These are phyloP conservation scores for Agrocybe pediades DNA, from an alignment of 768 basidiomycete species.

Conservation along the genomic window DNA sequence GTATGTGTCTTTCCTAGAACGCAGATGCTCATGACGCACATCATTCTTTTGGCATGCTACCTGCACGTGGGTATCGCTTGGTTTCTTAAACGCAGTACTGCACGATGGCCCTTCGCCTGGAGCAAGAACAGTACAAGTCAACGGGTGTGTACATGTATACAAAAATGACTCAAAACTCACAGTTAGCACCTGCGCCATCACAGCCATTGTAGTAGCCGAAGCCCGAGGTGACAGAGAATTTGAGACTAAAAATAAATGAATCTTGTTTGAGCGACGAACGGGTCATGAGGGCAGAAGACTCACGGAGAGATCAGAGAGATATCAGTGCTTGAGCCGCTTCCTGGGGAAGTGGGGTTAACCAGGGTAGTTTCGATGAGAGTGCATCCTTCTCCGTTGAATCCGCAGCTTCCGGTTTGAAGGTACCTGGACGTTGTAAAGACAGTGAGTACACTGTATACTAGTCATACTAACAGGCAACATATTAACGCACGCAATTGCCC, in stretches of 20 bases:
- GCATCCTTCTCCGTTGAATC: constrained; percentile 26
- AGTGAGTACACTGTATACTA: too few relatives aligned
- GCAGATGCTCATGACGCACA: constrained; percentile 25
- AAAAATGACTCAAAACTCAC: constrained; percentile 21
- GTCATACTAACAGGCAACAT: too few relatives aligned
- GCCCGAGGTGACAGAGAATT: constrained; percentile 40
- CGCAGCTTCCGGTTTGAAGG: constrained; percentile 25
- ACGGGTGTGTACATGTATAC: background rate
- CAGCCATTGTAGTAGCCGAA: constrained; percentile 47
- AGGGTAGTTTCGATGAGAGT: constrained; percentile 39
- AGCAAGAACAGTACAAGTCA: background rate
- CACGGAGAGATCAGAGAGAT: constrained; percentile 41
- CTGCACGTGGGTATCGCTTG: constrained; percentile 37
- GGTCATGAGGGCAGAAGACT: constrained; percentile 8
- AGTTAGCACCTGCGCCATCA: constrained; percentile 41
- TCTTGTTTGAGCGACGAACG: background rate
- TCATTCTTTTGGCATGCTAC: constrained; percentile 38
- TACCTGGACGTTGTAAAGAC: too few relatives aligned
- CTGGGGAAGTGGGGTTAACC: constrained; percentile 19
- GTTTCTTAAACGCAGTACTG: constrained; percentile 35
- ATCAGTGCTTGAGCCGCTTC: constrained; percentile 19
- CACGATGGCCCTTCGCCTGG: constrained; percentile 38
- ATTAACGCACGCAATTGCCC: constrained; percentile 35
- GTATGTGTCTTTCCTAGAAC: background rate
- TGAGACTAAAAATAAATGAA: constrained; percentile 20